Base-by-base conservation (phyloP, 371 early-diverging fungal genomes). In the Rhizomucor miehei region DNA sequence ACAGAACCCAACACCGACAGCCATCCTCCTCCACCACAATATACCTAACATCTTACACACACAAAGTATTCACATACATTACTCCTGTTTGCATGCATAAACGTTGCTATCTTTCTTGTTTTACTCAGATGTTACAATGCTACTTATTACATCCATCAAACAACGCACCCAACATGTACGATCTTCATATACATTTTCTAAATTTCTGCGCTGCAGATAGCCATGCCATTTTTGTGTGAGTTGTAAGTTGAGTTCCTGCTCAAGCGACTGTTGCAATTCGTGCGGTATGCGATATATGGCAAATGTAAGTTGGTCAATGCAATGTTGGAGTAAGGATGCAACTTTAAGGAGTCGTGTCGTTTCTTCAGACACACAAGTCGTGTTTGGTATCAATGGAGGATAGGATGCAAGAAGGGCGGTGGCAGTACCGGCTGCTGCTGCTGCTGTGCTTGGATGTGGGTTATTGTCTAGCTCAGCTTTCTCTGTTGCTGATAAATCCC, bases 271-370 rank as follows among this genome's bases (percentile, higher is more conserved):
- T 37, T 75, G 75, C n/a, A 73, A 54, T 23, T 59, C 52, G 1
- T 29, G 20, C 10, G 75, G 67, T 3, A 78, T 66, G 5, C 50
- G 51, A 25, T 78, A 78, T 11, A 73, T 10, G 19, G 29, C 40
- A 52, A 69, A 78, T 0, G 59, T 53, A 38, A 75, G 49, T 39
- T 75, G 79, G 51, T 78, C 75, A n/a, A 78, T 54, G 5, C 56
- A 60, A 36, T 63, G 64, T 56, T 75, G 79, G 44, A 70, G 67
- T 6, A 75, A 44, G 3, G 75, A 69, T 0, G 67, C 51, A 2
- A 62, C 48, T 16, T 66, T 64, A 17, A 72, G 44, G 10, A 68
- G 52, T 1, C 52, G 48, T 10, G 44, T 51, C 24, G 66, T 46
- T 2, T 36, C 40, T 3, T 57, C 43, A 34, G 19, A 20, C n/a